These are phyloP conservation scores for Cymbomonas tetramitiformis DNA, from an alignment of 139 green algal genomes.

Conservation along the genomic window DNA sequence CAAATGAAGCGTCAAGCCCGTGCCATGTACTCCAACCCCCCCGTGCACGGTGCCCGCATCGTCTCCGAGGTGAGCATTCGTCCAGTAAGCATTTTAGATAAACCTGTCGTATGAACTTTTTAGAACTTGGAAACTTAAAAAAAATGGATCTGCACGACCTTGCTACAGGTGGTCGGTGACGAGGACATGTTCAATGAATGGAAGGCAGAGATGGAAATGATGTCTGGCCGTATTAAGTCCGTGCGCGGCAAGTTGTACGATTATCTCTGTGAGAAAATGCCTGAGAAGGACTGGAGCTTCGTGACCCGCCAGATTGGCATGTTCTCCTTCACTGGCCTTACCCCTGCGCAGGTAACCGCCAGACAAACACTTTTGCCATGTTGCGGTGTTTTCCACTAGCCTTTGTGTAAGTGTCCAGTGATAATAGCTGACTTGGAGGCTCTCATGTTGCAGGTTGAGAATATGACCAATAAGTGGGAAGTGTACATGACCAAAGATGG, in stretches of 20 bases:
- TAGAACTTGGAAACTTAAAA: too few relatives aligned
- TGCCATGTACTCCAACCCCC: slow-evolving; percentile 80
- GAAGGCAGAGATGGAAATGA: slow-evolving; percentile 85
- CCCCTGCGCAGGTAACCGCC: slow-evolving; percentile 49
- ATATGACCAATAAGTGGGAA: slow-evolving; percentile 87
- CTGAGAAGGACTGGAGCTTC: slow-evolving; percentile 76
- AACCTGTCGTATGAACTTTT: too few relatives aligned
- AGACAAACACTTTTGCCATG: too few relatives aligned
- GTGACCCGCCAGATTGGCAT: slow-evolving; percentile 84
- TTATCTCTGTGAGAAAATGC: slow-evolving; percentile 45
- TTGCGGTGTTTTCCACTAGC: too few relatives aligned
- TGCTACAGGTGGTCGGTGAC: slow-evolving; percentile 11
- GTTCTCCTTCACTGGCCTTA: slow-evolving; percentile 89
- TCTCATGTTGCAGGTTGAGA: slow-evolving; percentile 71
- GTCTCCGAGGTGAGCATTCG: slow-evolving; percentile 70
- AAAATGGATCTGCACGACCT: slow-evolving; percentile 25
- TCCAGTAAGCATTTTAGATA: too few relatives aligned
- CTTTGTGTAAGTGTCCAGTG: too few relatives aligned
- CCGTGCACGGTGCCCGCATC: slow-evolving; percentile 77
- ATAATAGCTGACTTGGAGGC: too few relatives aligned
- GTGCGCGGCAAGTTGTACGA: slow-evolving; percentile 64
- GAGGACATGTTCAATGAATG: slow-evolving; percentile 66
- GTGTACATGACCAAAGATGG: slow-evolving; percentile 95
- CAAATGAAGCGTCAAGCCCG: slow-evolving; percentile 89
- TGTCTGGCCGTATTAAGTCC: slow-evolving; percentile 81